These are phyloP conservation scores for Diversispora epigaea DNA, from an alignment of 192 early-diverging fungal species.

Conservation along the genomic window DNA sequence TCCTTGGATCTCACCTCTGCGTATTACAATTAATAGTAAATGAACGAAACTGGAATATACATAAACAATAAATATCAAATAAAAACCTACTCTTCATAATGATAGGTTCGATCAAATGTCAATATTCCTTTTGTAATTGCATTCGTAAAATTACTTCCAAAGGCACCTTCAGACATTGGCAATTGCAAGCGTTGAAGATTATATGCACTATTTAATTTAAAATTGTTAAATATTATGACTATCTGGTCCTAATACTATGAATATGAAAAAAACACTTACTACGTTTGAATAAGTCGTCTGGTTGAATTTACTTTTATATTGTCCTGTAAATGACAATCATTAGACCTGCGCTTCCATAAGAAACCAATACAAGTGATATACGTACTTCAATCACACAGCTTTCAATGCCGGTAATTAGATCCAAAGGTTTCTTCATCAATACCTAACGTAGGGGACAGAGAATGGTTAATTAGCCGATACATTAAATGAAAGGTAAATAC, in stretches of 20 bases:
- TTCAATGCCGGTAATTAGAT: constrained; percentile 27
- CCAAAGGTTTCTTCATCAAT: constrained; percentile 18
- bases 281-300: constrained; percentile 21
- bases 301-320: constrained; percentile 22
- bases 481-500: constrained; percentile 18
- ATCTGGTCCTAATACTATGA: not conserved
- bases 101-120: not conserved
- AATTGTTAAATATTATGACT: not conserved
- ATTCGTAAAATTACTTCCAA: constrained; percentile 17
- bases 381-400: constrained; percentile 24
- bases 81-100: constrained; percentile 12
- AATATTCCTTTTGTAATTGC: constrained; percentile 1
- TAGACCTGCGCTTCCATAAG: constrained; percentile 19
- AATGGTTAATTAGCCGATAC: not conserved
- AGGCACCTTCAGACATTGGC: constrained; percentile 22
- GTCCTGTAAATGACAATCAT: constrained; percentile 21
- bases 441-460: constrained; percentile 12
- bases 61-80: not conserved
- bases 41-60: not conserved
- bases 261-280: constrained; percentile 18
- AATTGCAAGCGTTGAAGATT: constrained; percentile 15
- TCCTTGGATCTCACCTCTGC: constrained; percentile 15
- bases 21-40: not conserved
- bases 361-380: constrained; percentile 14
- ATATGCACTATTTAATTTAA: constrained; percentile 19